Evolutionary conservation across 2,329 filamentous ascomycete species (phyloP).

Genomic region (Aciculosporium take): DNA sequence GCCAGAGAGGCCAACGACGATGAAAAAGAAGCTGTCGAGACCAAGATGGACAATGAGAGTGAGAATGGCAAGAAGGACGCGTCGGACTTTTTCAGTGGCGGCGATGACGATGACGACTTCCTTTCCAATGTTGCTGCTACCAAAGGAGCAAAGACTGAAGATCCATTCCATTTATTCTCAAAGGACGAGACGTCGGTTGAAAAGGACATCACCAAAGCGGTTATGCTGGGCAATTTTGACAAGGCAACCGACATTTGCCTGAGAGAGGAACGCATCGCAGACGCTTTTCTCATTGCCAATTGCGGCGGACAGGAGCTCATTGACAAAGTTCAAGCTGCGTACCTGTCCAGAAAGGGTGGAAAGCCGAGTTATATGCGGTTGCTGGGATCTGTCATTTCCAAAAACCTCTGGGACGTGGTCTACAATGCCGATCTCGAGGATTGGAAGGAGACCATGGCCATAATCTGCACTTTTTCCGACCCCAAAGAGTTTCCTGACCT

Average conservation of each 20-base stretch:
- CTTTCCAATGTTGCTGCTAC: slow-evolving; percentile 71
- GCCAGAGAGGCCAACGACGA: slow-evolving; percentile 15
- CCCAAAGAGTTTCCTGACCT: slow-evolving; percentile 85
- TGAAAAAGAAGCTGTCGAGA: slow-evolving; percentile 14
- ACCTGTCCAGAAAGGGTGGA: slow-evolving; percentile 68
- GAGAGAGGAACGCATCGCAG: slow-evolving; percentile 77
- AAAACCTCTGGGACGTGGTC: slow-evolving; percentile 96
- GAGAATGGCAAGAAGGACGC: slow-evolving; percentile 41
- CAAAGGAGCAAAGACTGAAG: slow-evolving; percentile 85
- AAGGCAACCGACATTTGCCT: slow-evolving; percentile 81
- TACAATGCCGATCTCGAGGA: slow-evolving; percentile 85
- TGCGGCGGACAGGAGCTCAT: slow-evolving; percentile 88
- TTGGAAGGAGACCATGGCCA: slow-evolving; percentile 96
- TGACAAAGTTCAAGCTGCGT: slow-evolving; percentile 84
- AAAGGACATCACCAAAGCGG: slow-evolving; percentile 69
- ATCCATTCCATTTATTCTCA: slow-evolving; percentile 80
- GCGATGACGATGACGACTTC: slow-evolving; percentile 63
- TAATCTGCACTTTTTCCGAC: slow-evolving; percentile 88
- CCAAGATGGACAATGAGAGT: slow-evolving; percentile 17
- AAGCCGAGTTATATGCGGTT: slow-evolving; percentile 86
- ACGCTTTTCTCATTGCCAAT: slow-evolving; percentile 96
- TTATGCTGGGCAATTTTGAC: slow-evolving; percentile 84
- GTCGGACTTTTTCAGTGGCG: slow-evolving; percentile 65
- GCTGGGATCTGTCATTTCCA: slow-evolving; percentile 79
- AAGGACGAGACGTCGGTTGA: slow-evolving; percentile 76